A percentile compares a stretch with the other conserved stretches of the same genome.
Evolutionary conservation across 116 monocot species (phyloP).

Genomic region (Papilionanthe hybrid): DNA sequence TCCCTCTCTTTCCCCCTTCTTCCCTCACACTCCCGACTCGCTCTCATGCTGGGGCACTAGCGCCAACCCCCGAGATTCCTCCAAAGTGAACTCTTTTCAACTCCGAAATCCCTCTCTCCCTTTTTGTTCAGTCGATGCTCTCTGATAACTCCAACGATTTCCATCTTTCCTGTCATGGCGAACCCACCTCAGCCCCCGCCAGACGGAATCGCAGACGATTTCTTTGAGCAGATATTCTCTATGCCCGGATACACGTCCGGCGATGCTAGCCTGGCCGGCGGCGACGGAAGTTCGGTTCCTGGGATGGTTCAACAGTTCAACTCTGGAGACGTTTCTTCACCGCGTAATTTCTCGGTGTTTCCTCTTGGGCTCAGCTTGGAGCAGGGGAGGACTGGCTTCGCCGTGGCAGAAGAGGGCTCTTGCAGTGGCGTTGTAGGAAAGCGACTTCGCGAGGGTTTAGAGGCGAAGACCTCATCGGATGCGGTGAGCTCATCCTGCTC

Average conservation of each 20-base stretch:
- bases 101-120: background rate
- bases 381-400: slow-evolving; percentile 29
- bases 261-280: slow-evolving; percentile 14
- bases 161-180: slow-evolving; percentile 31
- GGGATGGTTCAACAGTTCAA: slow-evolving; percentile 33
- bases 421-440: slow-evolving; percentile 31
- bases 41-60: too few relatives aligned
- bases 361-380: slow-evolving; percentile 76
- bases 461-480: slow-evolving; percentile 24
- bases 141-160: background rate
- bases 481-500: slow-evolving; percentile 24
- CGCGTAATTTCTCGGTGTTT: slow-evolving; percentile 29
- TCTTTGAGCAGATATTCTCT: slow-evolving; percentile 92
- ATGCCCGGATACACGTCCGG: slow-evolving; percentile 30
- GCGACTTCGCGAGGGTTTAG: slow-evolving; percentile 40
- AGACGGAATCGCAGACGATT: slow-evolving; percentile 72
- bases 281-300: slow-evolving; percentile 12
- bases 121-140: background rate
- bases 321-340: slow-evolving; percentile 19
- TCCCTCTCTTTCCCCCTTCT: too few relatives aligned
- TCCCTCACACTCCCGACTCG: too few relatives aligned
- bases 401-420: slow-evolving; percentile 24
- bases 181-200: slow-evolving; percentile 39
- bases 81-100: background rate
- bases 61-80: too few relatives aligned